phyloP scores from a whole-genome alignment of 2,329 filamentous ascomycete genomes.

The Xylariomycetidae sp. region DNA sequence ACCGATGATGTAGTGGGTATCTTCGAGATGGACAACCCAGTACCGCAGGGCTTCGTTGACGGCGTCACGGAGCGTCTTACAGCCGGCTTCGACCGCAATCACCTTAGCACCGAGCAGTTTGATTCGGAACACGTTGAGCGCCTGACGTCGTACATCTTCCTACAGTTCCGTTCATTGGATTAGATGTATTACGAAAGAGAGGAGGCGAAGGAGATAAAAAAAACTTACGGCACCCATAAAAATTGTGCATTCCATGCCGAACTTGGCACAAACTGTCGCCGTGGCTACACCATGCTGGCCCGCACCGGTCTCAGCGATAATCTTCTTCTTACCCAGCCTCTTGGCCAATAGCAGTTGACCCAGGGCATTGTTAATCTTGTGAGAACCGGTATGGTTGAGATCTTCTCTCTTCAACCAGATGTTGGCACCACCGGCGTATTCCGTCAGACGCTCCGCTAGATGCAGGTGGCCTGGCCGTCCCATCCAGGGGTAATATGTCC shows the following conservation, averaged over 20 bases:
- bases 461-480: slow-evolving; percentile 89
- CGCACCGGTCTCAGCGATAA: slow-evolving; percentile 96
- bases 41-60: slow-evolving; percentile 94
- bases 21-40: slow-evolving; percentile 90
- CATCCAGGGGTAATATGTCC: slow-evolving; percentile 96
- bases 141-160: slow-evolving; percentile 93
- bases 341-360: slow-evolving; percentile 86
- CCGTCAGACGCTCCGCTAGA: slow-evolving; percentile 80
- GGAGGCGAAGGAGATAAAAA: not conserved
- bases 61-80: slow-evolving; percentile 75
- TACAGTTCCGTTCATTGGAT: slow-evolving; percentile 13
- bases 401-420: slow-evolving; percentile 99
- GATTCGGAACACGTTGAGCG: slow-evolving; percentile 97
- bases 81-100: slow-evolving; percentile 87
- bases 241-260: slow-evolving; percentile 95
- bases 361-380: slow-evolving; percentile 99
- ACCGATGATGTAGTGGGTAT: slow-evolving; percentile 97
- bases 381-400: slow-evolving; percentile 93
- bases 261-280: slow-evolving; percentile 95
- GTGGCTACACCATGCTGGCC: slow-evolving; percentile 98
- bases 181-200: not conserved
- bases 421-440: slow-evolving; percentile 84
- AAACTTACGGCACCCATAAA: slow-evolving; percentile 83
- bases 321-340: slow-evolving; percentile 87
- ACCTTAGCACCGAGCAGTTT: slow-evolving; percentile 91